Percentiles rank a stretch among this genome's conserved stretches.
These are phyloP conservation scores for Tieghemiomyces parasiticus DNA, from an alignment of 192 early-diverging fungal genomes.

Conservation along the genomic window DNA sequence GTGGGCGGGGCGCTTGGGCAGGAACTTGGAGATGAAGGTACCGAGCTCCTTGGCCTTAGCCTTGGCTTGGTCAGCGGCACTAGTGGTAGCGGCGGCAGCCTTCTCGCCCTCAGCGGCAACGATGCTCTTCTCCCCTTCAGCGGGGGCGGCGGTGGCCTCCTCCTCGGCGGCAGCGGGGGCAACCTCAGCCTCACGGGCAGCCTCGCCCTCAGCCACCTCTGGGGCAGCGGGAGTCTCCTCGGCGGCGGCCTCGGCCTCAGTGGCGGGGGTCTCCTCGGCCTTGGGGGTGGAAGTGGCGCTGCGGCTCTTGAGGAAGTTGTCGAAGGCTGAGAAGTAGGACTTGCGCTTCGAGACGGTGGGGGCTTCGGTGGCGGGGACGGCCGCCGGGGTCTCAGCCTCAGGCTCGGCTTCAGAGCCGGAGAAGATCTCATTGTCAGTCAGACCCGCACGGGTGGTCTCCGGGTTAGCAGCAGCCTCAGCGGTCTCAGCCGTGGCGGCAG, in stretches of 20 bases:
- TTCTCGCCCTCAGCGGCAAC: not conserved
- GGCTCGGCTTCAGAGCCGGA: conserved; percentile 6
- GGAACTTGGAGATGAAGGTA: not conserved
- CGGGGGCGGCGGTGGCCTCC: not conserved
- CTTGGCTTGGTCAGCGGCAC: not conserved
- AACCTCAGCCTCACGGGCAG: not conserved
- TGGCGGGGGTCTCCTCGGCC: not conserved
- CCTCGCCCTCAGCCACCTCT: not conserved
- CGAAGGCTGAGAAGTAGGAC: conserved; percentile 7
- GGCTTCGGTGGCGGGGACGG: not conserved
- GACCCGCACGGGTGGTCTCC: not conserved
- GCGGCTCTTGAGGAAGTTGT: conserved; percentile 1
- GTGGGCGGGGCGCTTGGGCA: not conserved
- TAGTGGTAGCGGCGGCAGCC: not conserved
- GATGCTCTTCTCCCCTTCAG: not conserved
- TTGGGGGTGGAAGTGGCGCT: too few species aligned
- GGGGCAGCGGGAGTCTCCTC: not conserved
- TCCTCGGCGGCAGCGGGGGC: not conserved
- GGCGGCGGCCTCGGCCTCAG: not conserved
- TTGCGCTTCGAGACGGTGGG: not conserved
- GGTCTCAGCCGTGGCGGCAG: not conserved
- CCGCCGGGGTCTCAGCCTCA: not conserved
- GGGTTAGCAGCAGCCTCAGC: not conserved
- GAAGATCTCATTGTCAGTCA: conserved; percentile 6
- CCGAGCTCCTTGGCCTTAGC: not conserved